Evolutionary conservation across 2,329 filamentous ascomycete genomes (phyloP).

Genomic region (Xylaria multiplex): DNA sequence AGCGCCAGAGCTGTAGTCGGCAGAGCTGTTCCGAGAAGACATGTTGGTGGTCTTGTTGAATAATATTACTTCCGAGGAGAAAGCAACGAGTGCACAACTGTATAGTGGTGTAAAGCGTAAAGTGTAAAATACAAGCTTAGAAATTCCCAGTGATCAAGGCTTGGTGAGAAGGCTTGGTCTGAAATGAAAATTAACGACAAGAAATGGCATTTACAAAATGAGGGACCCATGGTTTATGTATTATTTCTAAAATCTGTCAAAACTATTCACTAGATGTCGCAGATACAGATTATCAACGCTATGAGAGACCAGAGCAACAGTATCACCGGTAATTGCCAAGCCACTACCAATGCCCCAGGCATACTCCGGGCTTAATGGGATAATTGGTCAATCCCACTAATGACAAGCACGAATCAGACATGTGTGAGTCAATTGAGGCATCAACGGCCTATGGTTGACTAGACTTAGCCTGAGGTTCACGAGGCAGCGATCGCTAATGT

Average conservation of each 20-base stretch:
- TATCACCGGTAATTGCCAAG: constrained; percentile 18
- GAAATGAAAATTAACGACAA: constrained; percentile 5
- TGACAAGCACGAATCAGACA: constrained; percentile 1
- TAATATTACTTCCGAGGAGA: neutral
- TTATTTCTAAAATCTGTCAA: neutral
- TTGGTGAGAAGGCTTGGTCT: neutral
- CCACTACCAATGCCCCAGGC: constrained; percentile 33
- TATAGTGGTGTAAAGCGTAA: too few species aligned
- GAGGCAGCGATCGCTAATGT: constrained; percentile 33
- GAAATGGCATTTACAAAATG: neutral
- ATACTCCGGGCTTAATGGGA: constrained; percentile 23
- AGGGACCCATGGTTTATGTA: constrained; percentile 19
- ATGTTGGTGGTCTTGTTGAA: constrained; percentile 11
- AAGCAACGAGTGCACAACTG: neutral
- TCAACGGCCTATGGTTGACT: constrained; percentile 17
- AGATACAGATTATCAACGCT: neutral
- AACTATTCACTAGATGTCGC: constrained; percentile 1
- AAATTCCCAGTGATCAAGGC: constrained; percentile 13
- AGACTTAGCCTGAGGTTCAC: constrained; percentile 15
- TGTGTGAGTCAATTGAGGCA: constrained; percentile 29
- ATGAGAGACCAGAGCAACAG: constrained; percentile 12
- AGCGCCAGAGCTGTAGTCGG: neutral
- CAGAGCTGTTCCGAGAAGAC: constrained; percentile 23
- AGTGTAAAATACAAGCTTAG: constrained; percentile 4
- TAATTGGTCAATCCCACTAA: constrained; percentile 11